Conservation (phyloP, 257 asterid genomes). For the Nicotiana undulata region DNA sequence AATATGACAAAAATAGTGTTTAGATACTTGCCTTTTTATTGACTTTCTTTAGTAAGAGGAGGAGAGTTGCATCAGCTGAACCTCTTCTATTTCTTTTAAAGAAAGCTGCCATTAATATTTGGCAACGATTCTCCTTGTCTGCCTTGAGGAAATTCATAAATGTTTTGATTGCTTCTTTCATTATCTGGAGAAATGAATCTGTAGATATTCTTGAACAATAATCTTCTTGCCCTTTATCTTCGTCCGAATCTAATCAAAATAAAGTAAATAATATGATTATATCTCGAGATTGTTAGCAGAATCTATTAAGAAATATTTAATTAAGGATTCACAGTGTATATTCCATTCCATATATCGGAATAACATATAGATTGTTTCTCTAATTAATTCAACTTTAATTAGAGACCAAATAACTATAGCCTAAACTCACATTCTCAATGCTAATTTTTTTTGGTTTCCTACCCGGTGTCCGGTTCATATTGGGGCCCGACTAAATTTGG, state of each 20-base stretch:
- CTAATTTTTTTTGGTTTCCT: no score
- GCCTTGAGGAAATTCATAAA: conserved; percentile 79
- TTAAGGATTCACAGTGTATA: neutral
- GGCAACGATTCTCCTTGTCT: conserved; percentile 61
- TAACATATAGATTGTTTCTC: neutral
- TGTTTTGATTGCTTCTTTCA: conserved; percentile 77
- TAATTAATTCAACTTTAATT: neutral
- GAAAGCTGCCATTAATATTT: conserved; percentile 42
- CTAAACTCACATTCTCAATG: neutral
- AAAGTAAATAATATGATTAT: neutral
- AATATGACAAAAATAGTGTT: neutral
- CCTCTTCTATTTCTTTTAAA: conserved; percentile 47
- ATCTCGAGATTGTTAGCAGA: neutral
- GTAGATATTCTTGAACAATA: conserved; percentile 66
- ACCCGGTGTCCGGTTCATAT: no score
- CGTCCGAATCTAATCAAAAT: conserved; percentile 41
- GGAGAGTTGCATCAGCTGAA: conserved; percentile 54
- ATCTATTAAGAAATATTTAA: neutral
- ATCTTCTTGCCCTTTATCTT: conserved; percentile 47
- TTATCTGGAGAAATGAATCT: conserved; percentile 48
- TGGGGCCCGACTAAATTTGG: no score
- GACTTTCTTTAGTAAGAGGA: conserved; percentile 45
- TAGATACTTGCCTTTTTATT: conserved; percentile 52
- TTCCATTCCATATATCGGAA: neutral
- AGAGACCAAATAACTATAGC: neutral